Evolutionary conservation across 495 filamentous ascomycete genomes (phyloP), one percentile per base, ranked within the genome.

Genomic region (Gamarada debralockiae): DNA sequence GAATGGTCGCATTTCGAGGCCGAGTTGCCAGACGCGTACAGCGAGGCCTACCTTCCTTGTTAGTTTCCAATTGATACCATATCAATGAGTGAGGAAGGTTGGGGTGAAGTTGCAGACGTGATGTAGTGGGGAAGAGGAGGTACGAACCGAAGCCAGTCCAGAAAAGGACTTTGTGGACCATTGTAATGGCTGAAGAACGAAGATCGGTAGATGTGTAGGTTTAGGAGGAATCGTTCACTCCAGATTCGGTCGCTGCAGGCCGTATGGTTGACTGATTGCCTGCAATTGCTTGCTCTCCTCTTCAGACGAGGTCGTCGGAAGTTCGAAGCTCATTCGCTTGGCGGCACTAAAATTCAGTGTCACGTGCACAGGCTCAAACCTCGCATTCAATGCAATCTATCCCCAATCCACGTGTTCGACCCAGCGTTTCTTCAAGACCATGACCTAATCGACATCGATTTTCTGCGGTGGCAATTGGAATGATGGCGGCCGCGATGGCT

Each of bases 1-100:
- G 68, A 95, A 82, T 17, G 93, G 93, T 51, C 93, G 92, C 92
- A 96, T 95, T 73, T 98, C 92, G 64, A 98, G 90, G 60, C 91
- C 95, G 67, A 97, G 85, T 72, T 96, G 92, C 90, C 89, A 96
- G 69, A 90, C 73, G 58, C 92, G 90, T 66, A 92, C 86, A 64
- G 83, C 89, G 65, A 95, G 66, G 76, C 93, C 93, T 98, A 53
- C 40, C 44, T 36, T 42, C n/a, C 43, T 29, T 40, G 45, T 46
- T 29, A 50, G 14, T 15, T 12, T 47, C 20, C 33, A n/a, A n/a
- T n/a, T n/a, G n/a, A n/a, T n/a, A n/a, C n/a, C n/a, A n/a, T 58
- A 58, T 44, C 39, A 51, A 49, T 47, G 46, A 27, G n/a, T n/a
- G n/a, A n/a, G n/a, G n/a, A n/a, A n/a, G n/a, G n/a, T n/a, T n/a